Conservation (phyloP, 441 rosid genomes). For the Geranium incanum region DNA sequence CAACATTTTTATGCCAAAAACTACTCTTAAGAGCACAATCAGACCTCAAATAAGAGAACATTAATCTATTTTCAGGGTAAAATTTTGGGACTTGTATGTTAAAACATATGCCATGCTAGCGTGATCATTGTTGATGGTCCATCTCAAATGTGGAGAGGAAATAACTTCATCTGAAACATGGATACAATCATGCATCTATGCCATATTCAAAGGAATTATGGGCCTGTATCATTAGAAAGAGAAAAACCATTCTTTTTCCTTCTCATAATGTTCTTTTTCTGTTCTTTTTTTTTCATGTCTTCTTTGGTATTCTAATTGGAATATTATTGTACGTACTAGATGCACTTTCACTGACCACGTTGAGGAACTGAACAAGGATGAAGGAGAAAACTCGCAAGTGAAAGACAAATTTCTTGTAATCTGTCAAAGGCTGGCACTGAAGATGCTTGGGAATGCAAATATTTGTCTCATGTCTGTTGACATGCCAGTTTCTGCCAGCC, state of each 20-base stretch:
- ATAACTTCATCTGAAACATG: no score
- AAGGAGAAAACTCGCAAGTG: conserved; percentile 23
- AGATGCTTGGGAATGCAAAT: conserved; percentile 78
- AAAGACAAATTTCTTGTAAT: conserved; percentile 62
- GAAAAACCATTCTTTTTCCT: no score
- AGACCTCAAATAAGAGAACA: background rate
- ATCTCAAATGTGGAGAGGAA: background rate
- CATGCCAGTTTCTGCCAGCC: conserved; percentile 60
- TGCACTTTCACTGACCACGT: conserved; percentile 63
- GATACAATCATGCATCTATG: no score
- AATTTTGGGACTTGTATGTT: background rate
- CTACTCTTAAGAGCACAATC: background rate
- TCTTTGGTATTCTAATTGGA: conserved; percentile 11
- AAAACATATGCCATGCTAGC: background rate
- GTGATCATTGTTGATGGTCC: background rate
- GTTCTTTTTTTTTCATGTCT: background rate
- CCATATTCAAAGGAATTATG: no score
- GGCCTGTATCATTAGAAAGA: no score
- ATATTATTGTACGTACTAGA: conserved; percentile 30
- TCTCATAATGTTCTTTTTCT: background rate
- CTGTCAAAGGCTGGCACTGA: conserved; percentile 60
- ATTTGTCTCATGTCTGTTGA: conserved; percentile 68
- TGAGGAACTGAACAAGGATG: conserved; percentile 46
- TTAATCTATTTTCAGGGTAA: background rate
- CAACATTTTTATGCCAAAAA: background rate